A percentile compares a stretch with the other conserved stretches of the same genome.
Conservation (phyloP, 2,329 filamentous ascomycete genomes). For the Myriosclerotinia scirpicola region DNA sequence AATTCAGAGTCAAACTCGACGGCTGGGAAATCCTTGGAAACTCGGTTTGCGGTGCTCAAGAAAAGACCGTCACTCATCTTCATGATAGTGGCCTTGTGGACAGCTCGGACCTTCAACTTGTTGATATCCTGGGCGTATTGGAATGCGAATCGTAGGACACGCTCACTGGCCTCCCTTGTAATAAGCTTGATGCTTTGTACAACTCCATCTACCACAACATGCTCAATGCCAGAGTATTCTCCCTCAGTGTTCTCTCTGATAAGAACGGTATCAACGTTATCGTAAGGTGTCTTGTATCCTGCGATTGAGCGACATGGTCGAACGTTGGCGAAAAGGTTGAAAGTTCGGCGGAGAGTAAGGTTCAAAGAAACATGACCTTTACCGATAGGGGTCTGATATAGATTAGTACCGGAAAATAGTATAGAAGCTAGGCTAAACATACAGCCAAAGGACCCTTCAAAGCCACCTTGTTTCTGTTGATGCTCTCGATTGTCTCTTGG, state of each 20-base stretch:
- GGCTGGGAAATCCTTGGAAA: slow-evolving; percentile 92
- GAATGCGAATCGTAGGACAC: slow-evolving; percentile 96
- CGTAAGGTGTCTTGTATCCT: slow-evolving; percentile 98
- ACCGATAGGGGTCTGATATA: slow-evolving; percentile 78
- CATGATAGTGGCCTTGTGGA: slow-evolving; percentile 99
- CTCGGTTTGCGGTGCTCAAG: slow-evolving; percentile 78
- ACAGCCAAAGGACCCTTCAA: slow-evolving; percentile 97
- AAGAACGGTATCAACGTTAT: slow-evolving; percentile 92
- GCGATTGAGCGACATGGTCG: slow-evolving; percentile 96
- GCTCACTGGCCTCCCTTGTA: slow-evolving; percentile 89
- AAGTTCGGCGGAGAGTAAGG: slow-evolving; percentile 95
- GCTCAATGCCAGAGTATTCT: slow-evolving; percentile 99
- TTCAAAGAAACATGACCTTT: slow-evolving; percentile 99
- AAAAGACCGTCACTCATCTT: slow-evolving; percentile 99
- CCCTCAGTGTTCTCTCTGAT: slow-evolving; percentile 99
- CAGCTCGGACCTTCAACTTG: slow-evolving; percentile 93
- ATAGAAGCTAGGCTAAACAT: slow-evolving; percentile 43
- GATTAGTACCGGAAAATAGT: slow-evolving; percentile 25
- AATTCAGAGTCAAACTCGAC: slow-evolving; percentile 98
- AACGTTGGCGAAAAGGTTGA: slow-evolving; percentile 99
- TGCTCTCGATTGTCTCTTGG: slow-evolving; percentile 87
- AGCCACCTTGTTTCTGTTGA: slow-evolving; percentile 93
- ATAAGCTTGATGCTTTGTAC: slow-evolving; percentile 99
- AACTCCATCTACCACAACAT: slow-evolving; percentile 95
- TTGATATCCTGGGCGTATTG: slow-evolving; percentile 93